Conservation (phyloP, 345 rosid genomes). For the Viola odorata region DNA sequence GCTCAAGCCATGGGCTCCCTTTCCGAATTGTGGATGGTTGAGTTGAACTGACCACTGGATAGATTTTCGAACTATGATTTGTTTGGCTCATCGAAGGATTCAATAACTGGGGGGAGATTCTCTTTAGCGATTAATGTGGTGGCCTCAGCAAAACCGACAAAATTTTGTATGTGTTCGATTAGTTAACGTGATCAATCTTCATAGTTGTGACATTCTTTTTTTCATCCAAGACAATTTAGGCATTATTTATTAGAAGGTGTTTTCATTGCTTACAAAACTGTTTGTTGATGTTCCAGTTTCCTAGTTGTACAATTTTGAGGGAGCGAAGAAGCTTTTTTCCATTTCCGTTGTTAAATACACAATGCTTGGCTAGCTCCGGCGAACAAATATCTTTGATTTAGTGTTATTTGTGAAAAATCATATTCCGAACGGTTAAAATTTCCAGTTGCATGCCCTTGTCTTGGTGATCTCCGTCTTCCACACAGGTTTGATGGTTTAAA, state of each 20-base stretch:
- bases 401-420: too few relatives aligned
- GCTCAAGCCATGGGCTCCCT: not conserved
- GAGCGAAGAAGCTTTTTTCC: too few relatives aligned
- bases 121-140: slow-evolving; percentile 10
- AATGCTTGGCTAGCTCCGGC: too few relatives aligned
- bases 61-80: slow-evolving; percentile 3
- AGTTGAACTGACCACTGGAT: not conserved
- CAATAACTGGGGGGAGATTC: slow-evolving; percentile 18
- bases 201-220: slow-evolving; percentile 4
- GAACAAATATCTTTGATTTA: too few relatives aligned
- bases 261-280: not conserved
- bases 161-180: slow-evolving; percentile 1
- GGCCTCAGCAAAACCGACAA: not conserved
- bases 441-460: too few relatives aligned
- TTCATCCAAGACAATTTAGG: not conserved
- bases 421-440: too few relatives aligned
- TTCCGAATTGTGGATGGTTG: not conserved
- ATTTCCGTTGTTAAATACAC: too few relatives aligned
- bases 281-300: too few relatives aligned
- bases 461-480: too few relatives aligned
- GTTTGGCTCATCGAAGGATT: slow-evolving; percentile 8
- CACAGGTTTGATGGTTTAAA: too few relatives aligned
- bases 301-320: too few relatives aligned
- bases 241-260: not conserved
- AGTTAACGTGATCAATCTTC: slow-evolving; percentile 3